A percentile compares a stretch with the other conserved stretches of the same genome.
Evolutionary conservation across 192 early-diverging fungal species (phyloP).

Genomic region (Coemansia sp.): DNA sequence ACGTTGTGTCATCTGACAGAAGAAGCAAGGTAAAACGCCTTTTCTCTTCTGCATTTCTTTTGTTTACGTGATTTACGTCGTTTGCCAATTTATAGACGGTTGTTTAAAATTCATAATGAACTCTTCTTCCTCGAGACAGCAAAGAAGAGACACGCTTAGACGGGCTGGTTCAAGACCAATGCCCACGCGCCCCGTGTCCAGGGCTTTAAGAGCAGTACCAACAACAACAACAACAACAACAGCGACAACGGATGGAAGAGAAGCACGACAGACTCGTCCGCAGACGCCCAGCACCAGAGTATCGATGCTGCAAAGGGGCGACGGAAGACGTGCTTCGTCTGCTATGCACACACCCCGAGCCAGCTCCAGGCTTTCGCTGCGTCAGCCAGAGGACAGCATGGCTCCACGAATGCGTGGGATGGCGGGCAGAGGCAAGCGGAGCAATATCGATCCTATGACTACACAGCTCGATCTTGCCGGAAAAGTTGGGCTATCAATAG

Average conservation of each 20-base stretch:
- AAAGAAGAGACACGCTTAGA: neutral
- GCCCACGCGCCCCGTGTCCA: slow-evolving; percentile 8
- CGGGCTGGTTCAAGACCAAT: neutral
- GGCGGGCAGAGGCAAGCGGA: neutral
- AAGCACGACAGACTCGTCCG: neutral
- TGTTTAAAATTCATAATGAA: slow-evolving; percentile 1
- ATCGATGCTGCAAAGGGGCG: neutral
- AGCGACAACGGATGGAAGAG: neutral
- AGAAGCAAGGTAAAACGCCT: neutral
- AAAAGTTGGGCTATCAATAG: slow-evolving; percentile 24
- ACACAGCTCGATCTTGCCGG: slow-evolving; percentile 30
- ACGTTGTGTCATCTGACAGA: neutral
- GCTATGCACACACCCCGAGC: neutral
- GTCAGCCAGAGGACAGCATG: neutral
- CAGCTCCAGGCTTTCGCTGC: neutral
- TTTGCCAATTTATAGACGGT: neutral
- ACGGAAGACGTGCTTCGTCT: neutral
- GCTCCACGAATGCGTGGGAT: neutral
- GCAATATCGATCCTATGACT: slow-evolving; percentile 13
- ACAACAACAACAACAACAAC: slow-evolving; percentile 5
- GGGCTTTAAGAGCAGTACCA: slow-evolving; percentile 5
- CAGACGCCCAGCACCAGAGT: slow-evolving; percentile 5
- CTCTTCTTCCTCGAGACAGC: neutral
- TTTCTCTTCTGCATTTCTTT: neutral
- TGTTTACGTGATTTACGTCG: slow-evolving; percentile 1